A percentile compares a stretch with the other conserved stretches of the same genome.
These are phyloP conservation scores for Citrus maxima DNA, from an alignment of 345 rosid genomes.

Conservation along the genomic window DNA sequence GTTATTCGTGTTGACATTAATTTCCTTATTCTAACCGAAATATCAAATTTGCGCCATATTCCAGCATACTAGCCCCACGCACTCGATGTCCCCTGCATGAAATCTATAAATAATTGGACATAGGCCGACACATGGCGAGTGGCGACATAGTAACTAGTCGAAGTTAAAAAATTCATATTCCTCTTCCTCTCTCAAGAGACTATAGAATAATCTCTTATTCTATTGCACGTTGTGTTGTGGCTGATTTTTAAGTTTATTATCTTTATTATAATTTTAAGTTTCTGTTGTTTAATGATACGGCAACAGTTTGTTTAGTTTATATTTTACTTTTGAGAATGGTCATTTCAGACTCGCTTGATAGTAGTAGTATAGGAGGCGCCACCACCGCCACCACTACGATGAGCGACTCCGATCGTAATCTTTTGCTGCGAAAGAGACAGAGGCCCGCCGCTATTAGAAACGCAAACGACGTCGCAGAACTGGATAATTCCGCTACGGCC, in stretches of 20 bases:
- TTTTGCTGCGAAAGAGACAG: constrained; percentile 40
- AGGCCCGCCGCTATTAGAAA: constrained; percentile 18
- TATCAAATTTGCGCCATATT: background rate
- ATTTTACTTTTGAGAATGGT: constrained; percentile 25
- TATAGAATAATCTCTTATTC: background rate
- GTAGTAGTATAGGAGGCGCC: constrained; percentile 14
- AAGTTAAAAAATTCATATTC: no score
- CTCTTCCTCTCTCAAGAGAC: background rate
- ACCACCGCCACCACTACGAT: constrained; percentile 4
- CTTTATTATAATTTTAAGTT: background rate
- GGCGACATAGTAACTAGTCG: background rate
- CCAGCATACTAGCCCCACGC: background rate
- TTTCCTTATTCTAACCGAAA: background rate
- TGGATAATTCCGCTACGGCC: constrained; percentile 2
- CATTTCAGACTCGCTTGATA: constrained; percentile 30
- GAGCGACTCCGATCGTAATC: constrained; percentile 40
- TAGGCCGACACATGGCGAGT: background rate
- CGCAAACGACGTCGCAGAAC: background rate
- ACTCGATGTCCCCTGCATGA: background rate
- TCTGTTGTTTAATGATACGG: background rate
- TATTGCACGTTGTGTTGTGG: background rate
- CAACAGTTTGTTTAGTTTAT: background rate
- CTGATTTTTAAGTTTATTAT: background rate
- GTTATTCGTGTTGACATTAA: no score
- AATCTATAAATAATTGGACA: background rate